These are phyloP conservation scores for Nicotiana otophora DNA, from an alignment of 257 asterid species.

Conservation along the genomic window DNA sequence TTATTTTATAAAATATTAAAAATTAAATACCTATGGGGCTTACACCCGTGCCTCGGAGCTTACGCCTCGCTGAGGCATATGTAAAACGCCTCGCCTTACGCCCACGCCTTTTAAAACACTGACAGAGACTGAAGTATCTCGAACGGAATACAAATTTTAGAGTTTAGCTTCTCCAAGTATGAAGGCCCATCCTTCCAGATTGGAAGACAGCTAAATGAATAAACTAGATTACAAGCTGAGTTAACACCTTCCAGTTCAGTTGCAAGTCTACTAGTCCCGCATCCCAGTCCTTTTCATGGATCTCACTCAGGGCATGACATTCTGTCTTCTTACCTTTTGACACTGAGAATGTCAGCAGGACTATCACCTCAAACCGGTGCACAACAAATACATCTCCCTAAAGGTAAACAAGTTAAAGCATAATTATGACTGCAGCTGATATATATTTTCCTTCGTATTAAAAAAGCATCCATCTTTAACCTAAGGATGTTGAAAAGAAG, in stretches of 20 bases:
- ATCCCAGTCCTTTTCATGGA: neutral
- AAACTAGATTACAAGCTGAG: neutral
- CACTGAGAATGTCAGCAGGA: neutral
- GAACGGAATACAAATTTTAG: neutral
- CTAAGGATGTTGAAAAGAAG: neutral
- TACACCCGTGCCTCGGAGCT: too few species aligned
- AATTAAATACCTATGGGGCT: too few species aligned
- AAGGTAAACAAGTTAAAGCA: neutral
- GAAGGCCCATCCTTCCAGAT: constrained; percentile 1
- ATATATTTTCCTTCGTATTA: neutral
- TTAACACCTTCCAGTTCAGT: neutral
- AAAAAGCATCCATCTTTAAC: neutral
- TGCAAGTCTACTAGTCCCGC: neutral
- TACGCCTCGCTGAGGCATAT: too few species aligned
- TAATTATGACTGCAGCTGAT: neutral
- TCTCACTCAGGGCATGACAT: neutral
- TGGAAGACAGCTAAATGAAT: neutral
- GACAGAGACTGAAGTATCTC: neutral
- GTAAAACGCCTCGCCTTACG: too few species aligned
- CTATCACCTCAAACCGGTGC: neutral
- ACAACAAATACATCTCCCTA: too few species aligned
- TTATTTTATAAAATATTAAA: too few species aligned
- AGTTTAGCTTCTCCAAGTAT: neutral
- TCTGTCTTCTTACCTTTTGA: neutral
- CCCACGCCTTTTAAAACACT: too few species aligned